Evolutionary conservation across 2,329 filamentous ascomycete genomes (phyloP), one percentile per base, ranked within the genome.

Genomic region (Penicillium sp.): DNA sequence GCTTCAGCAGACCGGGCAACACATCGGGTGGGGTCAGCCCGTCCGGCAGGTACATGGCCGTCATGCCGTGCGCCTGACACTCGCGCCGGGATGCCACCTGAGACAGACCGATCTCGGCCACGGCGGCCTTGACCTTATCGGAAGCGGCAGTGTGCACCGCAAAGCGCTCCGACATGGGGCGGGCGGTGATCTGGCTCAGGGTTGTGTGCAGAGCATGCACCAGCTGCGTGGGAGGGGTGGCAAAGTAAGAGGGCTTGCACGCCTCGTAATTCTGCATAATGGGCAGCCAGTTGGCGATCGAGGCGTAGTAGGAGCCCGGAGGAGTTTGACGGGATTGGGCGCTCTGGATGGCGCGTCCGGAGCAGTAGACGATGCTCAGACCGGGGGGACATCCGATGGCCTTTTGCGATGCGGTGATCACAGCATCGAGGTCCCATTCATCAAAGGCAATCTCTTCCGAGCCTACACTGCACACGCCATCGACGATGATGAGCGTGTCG

Each of bases 241-340:
- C 93, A 66, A 98, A 98, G 77, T 98, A 98, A 2, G 90, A 95
- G 34, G 93, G 83, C 76, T 97, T 98, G 77, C 90, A 89, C 55
- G 89, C 88, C 75, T 98, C 93, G 72, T 98, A 98, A 75, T 96
- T 97, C 75, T 93, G 84, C 91, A 98, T 97, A 71, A 98, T 93
- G 40, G 91, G 91, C 48, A 90, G 76, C 93, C 93, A 98, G 74
- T 97, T 97, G 78, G 90, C 90, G 78, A 96, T 88, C 9, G 88
- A 95, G 47, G 88, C 90, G 71, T 96, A 98, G 79, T 97, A 98
- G 24, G 90, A 87, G 18, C 83, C 79, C 1, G 90, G 88, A 9
- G 86, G 85, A 9, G 83, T 84, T 76, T 91, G 91, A 66, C 93
- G 82, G 61, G 77, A 80, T 71, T 91, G 82, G 71, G 94, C 86